Conservation (phyloP, 257 asterid genomes). For the Linaria vulgaris region DNA sequence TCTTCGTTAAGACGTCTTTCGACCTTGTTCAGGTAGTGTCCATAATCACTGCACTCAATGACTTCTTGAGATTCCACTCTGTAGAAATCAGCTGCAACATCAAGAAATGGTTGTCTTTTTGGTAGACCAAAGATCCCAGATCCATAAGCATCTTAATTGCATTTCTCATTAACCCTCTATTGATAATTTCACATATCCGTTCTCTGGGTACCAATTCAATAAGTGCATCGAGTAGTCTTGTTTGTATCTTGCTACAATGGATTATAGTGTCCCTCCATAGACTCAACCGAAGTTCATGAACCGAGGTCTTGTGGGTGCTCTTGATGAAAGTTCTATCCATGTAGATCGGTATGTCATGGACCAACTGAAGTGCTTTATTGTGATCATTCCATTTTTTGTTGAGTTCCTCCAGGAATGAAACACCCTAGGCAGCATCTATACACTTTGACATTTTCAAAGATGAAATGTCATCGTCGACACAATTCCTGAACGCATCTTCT, state of each 20-base stretch:
- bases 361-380: constrained; percentile 76
- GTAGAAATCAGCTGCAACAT: constrained; percentile 81
- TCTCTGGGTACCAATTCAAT: constrained; percentile 69
- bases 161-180: constrained; percentile 87
- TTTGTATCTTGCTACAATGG: constrained; percentile 67
- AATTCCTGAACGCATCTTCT: constrained; percentile 80
- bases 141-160: constrained; percentile 80
- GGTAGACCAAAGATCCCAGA: constrained; percentile 78
- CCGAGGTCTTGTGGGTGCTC: constrained; percentile 62
- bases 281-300: constrained; percentile 86
- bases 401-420: constrained; percentile 72
- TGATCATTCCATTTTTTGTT: constrained; percentile 83
- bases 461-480: constrained; percentile 73
- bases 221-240: constrained; percentile 64
- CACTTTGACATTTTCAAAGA: constrained; percentile 65
- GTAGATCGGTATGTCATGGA: constrained; percentile 85
- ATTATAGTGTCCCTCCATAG: constrained; percentile 83
- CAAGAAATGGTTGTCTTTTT: constrained; percentile 77
- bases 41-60: constrained; percentile 83
- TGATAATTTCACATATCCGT: constrained; percentile 78
- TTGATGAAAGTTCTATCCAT: constrained; percentile 86
- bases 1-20: constrained; percentile 84
- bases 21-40: constrained; percentile 78
- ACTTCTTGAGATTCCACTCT: constrained; percentile 82
- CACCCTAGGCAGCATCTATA: constrained; percentile 78